These are phyloP conservation scores for Cladosporium sp. DNA, from an alignment of 2,329 filamentous ascomycete species.

Conservation along the genomic window DNA sequence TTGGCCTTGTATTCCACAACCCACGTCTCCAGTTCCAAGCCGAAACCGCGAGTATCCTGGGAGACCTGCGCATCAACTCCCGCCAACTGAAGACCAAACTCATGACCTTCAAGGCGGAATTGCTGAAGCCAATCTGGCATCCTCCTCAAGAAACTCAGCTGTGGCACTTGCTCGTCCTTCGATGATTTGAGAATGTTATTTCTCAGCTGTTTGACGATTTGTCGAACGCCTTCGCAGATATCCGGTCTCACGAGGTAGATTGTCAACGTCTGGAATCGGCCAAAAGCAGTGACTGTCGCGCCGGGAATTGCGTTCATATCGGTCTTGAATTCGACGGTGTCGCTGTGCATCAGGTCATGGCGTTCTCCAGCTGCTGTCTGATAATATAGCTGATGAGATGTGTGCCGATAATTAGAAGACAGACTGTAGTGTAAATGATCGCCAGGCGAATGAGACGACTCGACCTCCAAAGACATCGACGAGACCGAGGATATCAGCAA, in stretches of 20 bases:
- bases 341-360: conserved; percentile 81
- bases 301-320: conserved; percentile 82
- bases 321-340: conserved; percentile 80
- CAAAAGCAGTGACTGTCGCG: conserved; percentile 73
- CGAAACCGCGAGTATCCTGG: conserved; percentile 72
- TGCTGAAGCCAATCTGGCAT: conserved; percentile 81
- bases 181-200: conserved; percentile 53
- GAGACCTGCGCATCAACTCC: conserved; percentile 83
- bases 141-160: conserved; percentile 67
- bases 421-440: conserved; percentile 84
- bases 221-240: conserved; percentile 84
- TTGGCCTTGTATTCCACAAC: conserved; percentile 84
- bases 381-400: conserved; percentile 88
- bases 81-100: conserved; percentile 86
- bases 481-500: conserved; percentile 93
- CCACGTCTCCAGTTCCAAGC: conserved; percentile 81
- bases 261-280: conserved; percentile 78
- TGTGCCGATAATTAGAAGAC: conserved; percentile 72
- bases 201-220: conserved; percentile 81
- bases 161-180: conserved; percentile 25
- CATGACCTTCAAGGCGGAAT: conserved; percentile 77
- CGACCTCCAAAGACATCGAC: conserved; percentile 84
- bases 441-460: conserved; percentile 87
- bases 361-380: conserved; percentile 78
- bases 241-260: conserved; percentile 87